Evolutionary conservation across 73 alveolate genomes (phyloP), one percentile per base, ranked within the genome.

Genomic region (Breviolum minutum): DNA sequence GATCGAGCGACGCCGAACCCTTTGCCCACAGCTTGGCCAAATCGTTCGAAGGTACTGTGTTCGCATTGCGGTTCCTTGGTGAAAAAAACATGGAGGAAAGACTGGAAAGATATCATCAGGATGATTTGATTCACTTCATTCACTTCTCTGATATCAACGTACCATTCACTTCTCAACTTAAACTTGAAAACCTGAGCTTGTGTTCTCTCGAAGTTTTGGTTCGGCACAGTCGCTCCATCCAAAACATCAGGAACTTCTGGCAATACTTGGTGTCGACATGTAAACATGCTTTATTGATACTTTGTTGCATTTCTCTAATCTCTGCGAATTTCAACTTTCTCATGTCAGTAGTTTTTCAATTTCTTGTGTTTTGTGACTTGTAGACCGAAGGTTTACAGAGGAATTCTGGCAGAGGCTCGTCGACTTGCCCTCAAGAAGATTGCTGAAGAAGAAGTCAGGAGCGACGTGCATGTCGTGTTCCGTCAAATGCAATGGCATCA

Each of bases 11-110:
- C 86, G 98, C 63, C 66, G 80, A 20, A 60, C 27, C 48, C 63
- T n/a, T 54, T 92, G 98, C 80, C 98, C 98, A 14, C 88, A 92
- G 66, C 90, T 92, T 32, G 98, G 91, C 8, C 89, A 74, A 68
- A 74, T 26, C 66, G 79, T 13, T 8, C 92, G 92, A 5, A 71
- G 92, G 16, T 83, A 83, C 60, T 83, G 92, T 60, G 92, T 83
- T 11, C 92, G 92, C 19, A 83, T 83, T 2, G 92, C 92, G 62
- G 92, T 26, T 19, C 92, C 92, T 61, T 61, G 92, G 76, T 66
- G 74, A 66, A 17, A 66, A 66, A 17, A 17, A n/a, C n/a, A n/a
- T n/a, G 1, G 81, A 71, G 26, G 81, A 20, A 20, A 71, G 81
- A 71, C 40, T 24, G 82, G 48, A 71, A 71, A n/a, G n/a, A 40